Evolutionary conservation across 192 early-diverging fungal genomes (phyloP).

Genomic region (Dissophora ornata): DNA sequence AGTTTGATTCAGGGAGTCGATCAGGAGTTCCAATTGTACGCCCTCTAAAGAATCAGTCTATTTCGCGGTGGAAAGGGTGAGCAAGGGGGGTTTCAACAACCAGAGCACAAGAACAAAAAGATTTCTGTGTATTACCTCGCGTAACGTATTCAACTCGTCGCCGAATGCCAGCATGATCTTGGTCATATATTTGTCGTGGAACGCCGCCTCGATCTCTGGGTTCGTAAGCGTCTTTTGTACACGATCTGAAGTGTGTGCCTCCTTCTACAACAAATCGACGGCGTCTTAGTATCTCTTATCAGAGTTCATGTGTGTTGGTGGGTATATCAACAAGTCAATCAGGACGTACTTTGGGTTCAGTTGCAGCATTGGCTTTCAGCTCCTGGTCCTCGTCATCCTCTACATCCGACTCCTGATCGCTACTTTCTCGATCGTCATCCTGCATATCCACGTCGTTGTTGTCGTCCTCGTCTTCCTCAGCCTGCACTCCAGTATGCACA

Average conservation of each 20-base stretch:
- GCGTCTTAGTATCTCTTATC: background rate
- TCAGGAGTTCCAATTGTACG: conserved; percentile 41
- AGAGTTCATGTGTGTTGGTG: background rate
- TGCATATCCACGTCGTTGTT: conserved; percentile 32
- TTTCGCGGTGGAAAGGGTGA: too few relatives aligned
- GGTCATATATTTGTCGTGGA: conserved; percentile 47
- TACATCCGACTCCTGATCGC: conserved; percentile 29
- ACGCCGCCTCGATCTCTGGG: conserved; percentile 49
- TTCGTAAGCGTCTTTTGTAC: conserved; percentile 40
- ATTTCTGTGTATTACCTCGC: conserved; percentile 31
- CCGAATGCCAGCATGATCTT: conserved; percentile 50
- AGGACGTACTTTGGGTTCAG: conserved; percentile 12
- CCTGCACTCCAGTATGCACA: background rate
- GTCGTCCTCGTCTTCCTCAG: conserved; percentile 17
- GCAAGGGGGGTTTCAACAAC: background rate
- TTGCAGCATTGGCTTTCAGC: conserved; percentile 13
- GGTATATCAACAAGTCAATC: background rate
- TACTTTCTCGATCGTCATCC: conserved; percentile 37
- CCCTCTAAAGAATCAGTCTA: conserved; percentile 48
- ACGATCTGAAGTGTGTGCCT: conserved; percentile 49
- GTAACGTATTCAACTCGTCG: conserved; percentile 46
- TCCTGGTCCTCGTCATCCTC: conserved; percentile 51
- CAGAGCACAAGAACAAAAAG: too few relatives aligned
- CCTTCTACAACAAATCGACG: conserved; percentile 8
- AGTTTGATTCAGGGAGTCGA: conserved; percentile 54